Percentiles rank a stretch among this genome's conserved stretches.
These are phyloP conservation scores for Westerdykella sp. DNA, from an alignment of 2,329 filamentous ascomycete species.

Conservation along the genomic window DNA sequence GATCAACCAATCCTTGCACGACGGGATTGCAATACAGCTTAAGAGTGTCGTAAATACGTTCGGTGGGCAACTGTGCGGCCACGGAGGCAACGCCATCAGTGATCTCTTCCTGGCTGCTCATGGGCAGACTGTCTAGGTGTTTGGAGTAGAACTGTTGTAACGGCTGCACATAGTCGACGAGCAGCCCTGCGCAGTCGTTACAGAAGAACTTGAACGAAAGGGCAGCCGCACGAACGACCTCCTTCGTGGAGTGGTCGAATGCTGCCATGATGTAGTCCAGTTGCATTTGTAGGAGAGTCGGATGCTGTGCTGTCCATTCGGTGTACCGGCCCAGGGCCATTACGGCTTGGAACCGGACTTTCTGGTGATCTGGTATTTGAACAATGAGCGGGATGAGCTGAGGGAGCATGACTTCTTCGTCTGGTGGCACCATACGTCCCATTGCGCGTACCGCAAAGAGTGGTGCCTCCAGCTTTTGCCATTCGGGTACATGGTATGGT, in stretches of 20 bases:
- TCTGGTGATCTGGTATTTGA: constrained; percentile 91
- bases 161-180: constrained; percentile 76
- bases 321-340: constrained; percentile 97
- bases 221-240: constrained; percentile 85
- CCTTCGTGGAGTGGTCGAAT: constrained; percentile 80
- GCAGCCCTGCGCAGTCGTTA: constrained; percentile 81
- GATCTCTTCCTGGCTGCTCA: constrained; percentile 86
- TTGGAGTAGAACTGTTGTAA: constrained; percentile 90
- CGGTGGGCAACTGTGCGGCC: constrained; percentile 74
- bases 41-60: constrained; percentile 75
- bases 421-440: constrained; percentile 88
- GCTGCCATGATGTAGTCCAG: constrained; percentile 93
- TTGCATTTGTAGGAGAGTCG: constrained; percentile 85
- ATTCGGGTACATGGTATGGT: constrained; percentile 73
- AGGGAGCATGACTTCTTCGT: constrained; percentile 80
- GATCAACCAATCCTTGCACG: constrained; percentile 73
- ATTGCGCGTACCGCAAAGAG: constrained; percentile 93
- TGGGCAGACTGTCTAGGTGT: constrained; percentile 78
- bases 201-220: constrained; percentile 97
- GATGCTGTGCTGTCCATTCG: constrained; percentile 93
- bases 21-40: constrained; percentile 93
- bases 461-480: constrained; percentile 93
- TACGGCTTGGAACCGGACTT: constrained; percentile 95
- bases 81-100: constrained; percentile 93
- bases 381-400: constrained; percentile 91